A percentile compares a stretch with the other conserved stretches of the same genome.
Evolutionary conservation across 2,329 filamentous ascomycete species (phyloP).

Genomic region (Colletotrichum gigasporum): DNA sequence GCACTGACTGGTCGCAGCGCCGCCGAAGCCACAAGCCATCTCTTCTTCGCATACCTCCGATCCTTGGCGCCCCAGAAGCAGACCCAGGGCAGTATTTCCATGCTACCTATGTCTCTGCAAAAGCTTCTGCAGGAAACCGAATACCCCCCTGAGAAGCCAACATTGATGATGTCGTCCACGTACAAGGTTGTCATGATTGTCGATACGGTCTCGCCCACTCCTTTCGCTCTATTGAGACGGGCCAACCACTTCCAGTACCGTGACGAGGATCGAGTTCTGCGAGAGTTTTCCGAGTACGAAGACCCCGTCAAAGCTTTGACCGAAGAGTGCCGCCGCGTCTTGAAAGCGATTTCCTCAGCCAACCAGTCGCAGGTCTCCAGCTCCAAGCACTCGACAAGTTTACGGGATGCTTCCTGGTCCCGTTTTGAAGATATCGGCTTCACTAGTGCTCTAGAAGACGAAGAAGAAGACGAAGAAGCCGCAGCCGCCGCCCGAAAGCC

Average conservation of each 20-base stretch:
- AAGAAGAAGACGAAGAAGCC: conserved; percentile 70
- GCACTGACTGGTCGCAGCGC: conserved; percentile 66
- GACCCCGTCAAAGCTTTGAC: conserved; percentile 90
- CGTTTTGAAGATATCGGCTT: conserved; percentile 97
- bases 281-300: conserved; percentile 86
- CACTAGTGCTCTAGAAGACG: conserved; percentile 76
- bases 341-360: conserved; percentile 85
- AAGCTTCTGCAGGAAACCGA: conserved; percentile 91
- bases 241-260: conserved; percentile 96
- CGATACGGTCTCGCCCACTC: conserved; percentile 91
- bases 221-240: conserved; percentile 88
- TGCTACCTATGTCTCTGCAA: conserved; percentile 89
- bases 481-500: conserved; percentile 50
- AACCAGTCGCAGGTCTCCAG: conserved; percentile 85
- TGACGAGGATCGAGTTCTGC: conserved; percentile 85
- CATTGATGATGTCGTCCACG: conserved; percentile 80
- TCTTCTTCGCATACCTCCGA: conserved; percentile 97
- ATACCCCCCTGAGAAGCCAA: conserved; percentile 85
- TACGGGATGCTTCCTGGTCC: conserved; percentile 93
- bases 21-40: conserved; percentile 93
- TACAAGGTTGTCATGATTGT: conserved; percentile 97
- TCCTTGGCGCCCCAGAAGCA: conserved; percentile 86
- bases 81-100: conserved; percentile 80
- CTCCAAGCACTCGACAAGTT: conserved; percentile 75
- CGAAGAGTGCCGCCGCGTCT: conserved; percentile 91